A percentile compares a stretch with the other conserved stretches of the same genome.
Conservation (phyloP, 805 yeast genomes). For the Metschnikowia colocasiae region DNA sequence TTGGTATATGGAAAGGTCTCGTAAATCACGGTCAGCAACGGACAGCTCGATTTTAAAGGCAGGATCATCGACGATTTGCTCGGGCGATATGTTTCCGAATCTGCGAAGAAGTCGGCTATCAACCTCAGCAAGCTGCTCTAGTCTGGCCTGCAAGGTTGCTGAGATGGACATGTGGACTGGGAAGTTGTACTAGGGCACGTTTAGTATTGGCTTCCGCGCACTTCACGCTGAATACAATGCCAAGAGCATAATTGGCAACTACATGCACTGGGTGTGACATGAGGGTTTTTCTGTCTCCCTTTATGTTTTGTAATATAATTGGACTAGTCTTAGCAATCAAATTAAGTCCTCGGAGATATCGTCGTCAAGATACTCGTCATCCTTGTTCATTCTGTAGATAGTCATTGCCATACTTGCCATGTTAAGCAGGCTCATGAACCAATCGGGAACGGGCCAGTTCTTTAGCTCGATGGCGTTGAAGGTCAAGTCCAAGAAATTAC, state of each 20-base stretch:
- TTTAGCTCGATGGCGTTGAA: slow-evolving; percentile 40
- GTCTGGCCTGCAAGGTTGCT: slow-evolving; percentile 5
- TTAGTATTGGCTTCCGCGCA: slow-evolving; percentile 2
- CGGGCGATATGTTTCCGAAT: neutral
- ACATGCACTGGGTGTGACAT: neutral
- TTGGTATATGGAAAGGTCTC: slow-evolving; percentile 12
- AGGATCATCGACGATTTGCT: slow-evolving; percentile 3
- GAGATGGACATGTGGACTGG: slow-evolving; percentile 12
- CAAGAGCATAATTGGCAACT: neutral
- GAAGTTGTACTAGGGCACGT: neutral
- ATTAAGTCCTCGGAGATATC: slow-evolving; percentile 40
- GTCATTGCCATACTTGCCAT: slow-evolving; percentile 44
- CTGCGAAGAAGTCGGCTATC: neutral
- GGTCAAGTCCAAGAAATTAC: slow-evolving; percentile 38
- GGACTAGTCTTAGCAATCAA: slow-evolving; percentile 10
- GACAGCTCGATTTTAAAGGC: slow-evolving; percentile 1
- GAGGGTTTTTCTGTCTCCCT: neutral
- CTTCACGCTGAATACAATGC: neutral
- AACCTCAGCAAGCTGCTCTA: neutral
- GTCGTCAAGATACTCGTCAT: slow-evolving; percentile 43
- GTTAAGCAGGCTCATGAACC: slow-evolving; percentile 41
- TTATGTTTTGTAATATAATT: neutral
- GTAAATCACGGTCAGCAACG: slow-evolving; percentile 1
- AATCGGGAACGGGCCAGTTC: slow-evolving; percentile 34
- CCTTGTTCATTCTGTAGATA: slow-evolving; percentile 47